Conservation (phyloP, 108 stramenopile species). For the Cyclotella kingstonii region DNA sequence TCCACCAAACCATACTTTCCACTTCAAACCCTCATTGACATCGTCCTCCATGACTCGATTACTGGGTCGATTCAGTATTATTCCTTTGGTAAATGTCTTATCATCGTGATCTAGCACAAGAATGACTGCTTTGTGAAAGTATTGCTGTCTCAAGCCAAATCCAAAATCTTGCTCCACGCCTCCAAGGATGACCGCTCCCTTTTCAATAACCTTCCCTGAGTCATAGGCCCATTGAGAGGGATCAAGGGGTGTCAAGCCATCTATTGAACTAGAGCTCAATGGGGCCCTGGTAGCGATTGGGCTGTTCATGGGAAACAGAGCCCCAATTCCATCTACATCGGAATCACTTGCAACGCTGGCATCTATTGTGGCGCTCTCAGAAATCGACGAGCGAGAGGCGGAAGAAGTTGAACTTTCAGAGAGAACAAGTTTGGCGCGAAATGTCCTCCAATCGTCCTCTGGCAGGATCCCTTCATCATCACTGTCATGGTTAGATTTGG, state of each 20-base stretch:
- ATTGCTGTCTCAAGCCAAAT: slow-evolving; percentile 79
- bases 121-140: slow-evolving; percentile 69
- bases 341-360: slow-evolving; percentile 23
- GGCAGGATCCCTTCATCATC: slow-evolving; percentile 36
- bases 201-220: slow-evolving; percentile 71
- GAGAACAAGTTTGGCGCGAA: slow-evolving; percentile 81
- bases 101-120: slow-evolving; percentile 60
- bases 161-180: slow-evolving; percentile 77
- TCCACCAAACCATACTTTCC: slow-evolving; percentile 57
- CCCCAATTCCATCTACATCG: slow-evolving; percentile 76
- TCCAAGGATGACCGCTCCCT: slow-evolving; percentile 76
- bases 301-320: slow-evolving; percentile 37
- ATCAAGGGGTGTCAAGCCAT: slow-evolving; percentile 47
- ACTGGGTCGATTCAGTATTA: slow-evolving; percentile 57
- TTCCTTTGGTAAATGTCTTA: slow-evolving; percentile 56
- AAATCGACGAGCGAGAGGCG: neutral
- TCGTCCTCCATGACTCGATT: slow-evolving; percentile 38
- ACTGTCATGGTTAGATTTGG: slow-evolving; percentile 31
- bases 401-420: slow-evolving; percentile 22
- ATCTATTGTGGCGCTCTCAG: slow-evolving; percentile 6
- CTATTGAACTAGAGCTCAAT: neutral
- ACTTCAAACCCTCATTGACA: slow-evolving; percentile 34
- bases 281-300: neutral
- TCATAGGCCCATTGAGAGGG: slow-evolving; percentile 85
- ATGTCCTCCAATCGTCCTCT: slow-evolving; percentile 72